Evolutionary conservation across 1,284 basidiomycete genomes (phyloP).

Genomic region (Sporisorium graminicola): DNA sequence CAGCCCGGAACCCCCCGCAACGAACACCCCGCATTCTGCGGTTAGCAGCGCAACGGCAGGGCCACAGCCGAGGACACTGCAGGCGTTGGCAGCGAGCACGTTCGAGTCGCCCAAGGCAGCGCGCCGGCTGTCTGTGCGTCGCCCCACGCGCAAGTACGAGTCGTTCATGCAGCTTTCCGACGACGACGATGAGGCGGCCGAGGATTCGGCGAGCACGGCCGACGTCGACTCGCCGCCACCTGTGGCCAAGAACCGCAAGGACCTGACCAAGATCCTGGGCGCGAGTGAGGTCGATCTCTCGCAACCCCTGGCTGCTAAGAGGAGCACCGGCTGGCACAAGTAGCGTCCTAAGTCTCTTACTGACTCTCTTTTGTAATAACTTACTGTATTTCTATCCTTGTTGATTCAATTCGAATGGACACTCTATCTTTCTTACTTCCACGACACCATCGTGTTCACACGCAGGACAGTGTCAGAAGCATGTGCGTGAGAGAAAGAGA

Average conservation of each 20-base stretch:
- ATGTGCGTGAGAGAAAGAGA: not conserved
- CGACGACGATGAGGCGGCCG: constrained; percentile 18
- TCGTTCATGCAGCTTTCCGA: constrained; percentile 33
- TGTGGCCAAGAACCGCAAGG: constrained; percentile 7
- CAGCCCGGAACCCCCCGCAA: no score
- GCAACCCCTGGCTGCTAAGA: not conserved
- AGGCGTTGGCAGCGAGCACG: constrained; percentile 22
- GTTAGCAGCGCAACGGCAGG: not conserved
- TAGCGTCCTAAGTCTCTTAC: no score
- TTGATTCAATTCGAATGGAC: no score
- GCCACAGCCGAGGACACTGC: constrained; percentile 5
- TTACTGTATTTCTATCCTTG: constrained; percentile 11
- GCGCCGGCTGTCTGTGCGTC: not conserved
- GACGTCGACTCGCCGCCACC: not conserved
- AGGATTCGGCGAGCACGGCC: not conserved
- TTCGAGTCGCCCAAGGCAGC: constrained; percentile 17
- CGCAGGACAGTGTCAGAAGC: no score
- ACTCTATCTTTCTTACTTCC: no score
- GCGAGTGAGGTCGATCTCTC: constrained; percentile 24
- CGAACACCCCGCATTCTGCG: not conserved
- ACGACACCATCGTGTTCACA: no score
- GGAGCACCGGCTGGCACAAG: not conserved
- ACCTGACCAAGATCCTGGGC: constrained; percentile 44
- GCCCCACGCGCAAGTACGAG: constrained; percentile 2
- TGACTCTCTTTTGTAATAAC: no score